Evolutionary conservation across 108 stramenopile genomes (phyloP).

Genomic region (Conticribra weissflogii): DNA sequence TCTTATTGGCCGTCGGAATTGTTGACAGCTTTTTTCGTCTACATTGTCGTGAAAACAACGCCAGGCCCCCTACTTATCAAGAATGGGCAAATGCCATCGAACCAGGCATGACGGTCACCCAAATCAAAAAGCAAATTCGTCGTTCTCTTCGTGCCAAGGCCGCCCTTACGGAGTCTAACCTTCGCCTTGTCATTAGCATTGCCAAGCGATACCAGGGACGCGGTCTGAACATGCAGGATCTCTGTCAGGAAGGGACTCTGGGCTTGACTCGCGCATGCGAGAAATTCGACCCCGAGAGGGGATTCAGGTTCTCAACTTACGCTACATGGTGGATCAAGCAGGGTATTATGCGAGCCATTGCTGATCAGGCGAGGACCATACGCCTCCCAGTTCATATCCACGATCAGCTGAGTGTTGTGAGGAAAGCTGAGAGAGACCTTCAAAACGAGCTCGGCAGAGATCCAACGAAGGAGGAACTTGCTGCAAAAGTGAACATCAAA

Average conservation of each 20-base stretch:
- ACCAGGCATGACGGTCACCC: slow-evolving; percentile 76
- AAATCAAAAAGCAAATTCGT: slow-evolving; percentile 89
- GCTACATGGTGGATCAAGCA: slow-evolving; percentile 99
- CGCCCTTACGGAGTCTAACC: slow-evolving; percentile 85
- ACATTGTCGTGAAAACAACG: background rate
- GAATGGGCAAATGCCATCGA: slow-evolving; percentile 81
- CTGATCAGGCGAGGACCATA: slow-evolving; percentile 90
- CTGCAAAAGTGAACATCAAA: slow-evolving; percentile 62
- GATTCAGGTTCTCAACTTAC: slow-evolving; percentile 97
- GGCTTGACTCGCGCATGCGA: slow-evolving; percentile 94
- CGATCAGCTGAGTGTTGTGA: slow-evolving; percentile 73
- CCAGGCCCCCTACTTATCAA: slow-evolving; percentile 81
- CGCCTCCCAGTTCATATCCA: slow-evolving; percentile 93
- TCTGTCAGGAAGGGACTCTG: slow-evolving; percentile 94
- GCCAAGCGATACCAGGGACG: slow-evolving; percentile 87
- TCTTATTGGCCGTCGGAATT: too few species aligned
- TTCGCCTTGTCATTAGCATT: slow-evolving; percentile 90
- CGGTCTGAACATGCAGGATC: slow-evolving; percentile 87
- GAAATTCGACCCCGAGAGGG: slow-evolving; percentile 94
- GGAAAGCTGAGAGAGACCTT: slow-evolving; percentile 75
- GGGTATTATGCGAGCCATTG: slow-evolving; percentile 92
- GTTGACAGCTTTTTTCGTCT: background rate
- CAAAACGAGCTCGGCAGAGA: slow-evolving; percentile 73
- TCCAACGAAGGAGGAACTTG: slow-evolving; percentile 79
- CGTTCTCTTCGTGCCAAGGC: slow-evolving; percentile 85